These are phyloP conservation scores for Heritiera littoralis DNA, from an alignment of 345 rosid species.

Conservation along the genomic window DNA sequence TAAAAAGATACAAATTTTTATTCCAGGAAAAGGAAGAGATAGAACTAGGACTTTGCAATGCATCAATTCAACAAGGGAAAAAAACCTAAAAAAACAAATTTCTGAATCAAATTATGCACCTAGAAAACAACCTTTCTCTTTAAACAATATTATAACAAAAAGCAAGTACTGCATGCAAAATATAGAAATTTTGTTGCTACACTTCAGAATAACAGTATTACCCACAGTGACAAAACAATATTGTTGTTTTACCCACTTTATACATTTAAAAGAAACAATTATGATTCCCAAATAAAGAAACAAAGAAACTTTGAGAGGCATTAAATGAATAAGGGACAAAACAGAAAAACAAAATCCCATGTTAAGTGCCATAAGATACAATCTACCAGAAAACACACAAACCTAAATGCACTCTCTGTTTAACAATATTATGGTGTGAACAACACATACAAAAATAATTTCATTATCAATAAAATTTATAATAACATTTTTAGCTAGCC, in stretches of 20 bases:
- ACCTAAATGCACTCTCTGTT: neutral
- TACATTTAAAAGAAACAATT: neutral
- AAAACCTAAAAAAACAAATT: neutral
- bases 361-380: neutral
- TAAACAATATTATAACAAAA: neutral
- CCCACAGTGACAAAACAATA: neutral
- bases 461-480: neutral
- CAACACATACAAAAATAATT: neutral
- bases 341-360: neutral
- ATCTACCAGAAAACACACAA: neutral
- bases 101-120: conserved; percentile 4
- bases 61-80: neutral
- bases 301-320: neutral
- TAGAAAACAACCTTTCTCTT: neutral
- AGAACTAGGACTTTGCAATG: neutral
- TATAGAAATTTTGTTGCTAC: neutral
- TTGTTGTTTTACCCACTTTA: neutral
- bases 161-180: neutral
- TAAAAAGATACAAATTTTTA: neutral
- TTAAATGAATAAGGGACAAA: neutral
- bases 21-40: neutral
- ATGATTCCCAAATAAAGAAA: neutral
- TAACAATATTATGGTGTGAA: neutral
- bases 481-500: neutral
- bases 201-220: neutral